Conservation (phyloP, 148 eudicot genomes). For the Nepenthes mirabilis region DNA sequence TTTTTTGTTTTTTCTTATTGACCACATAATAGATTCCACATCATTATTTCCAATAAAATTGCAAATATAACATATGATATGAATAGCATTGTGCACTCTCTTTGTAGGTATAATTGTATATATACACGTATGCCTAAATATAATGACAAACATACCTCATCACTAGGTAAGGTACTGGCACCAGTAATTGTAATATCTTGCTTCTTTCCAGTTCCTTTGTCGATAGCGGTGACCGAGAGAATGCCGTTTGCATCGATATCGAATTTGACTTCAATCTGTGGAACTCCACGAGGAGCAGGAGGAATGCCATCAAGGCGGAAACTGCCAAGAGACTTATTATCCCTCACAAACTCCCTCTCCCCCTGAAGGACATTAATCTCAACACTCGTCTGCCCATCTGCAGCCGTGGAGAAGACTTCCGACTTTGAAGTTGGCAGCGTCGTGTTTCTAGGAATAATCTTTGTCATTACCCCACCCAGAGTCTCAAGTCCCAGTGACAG, state of each 20-base stretch:
- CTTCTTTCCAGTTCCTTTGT: constrained; percentile 92
- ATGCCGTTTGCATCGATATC: constrained; percentile 92
- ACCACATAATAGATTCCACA: no score
- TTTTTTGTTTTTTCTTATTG: no score
- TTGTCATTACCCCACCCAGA: constrained; percentile 98
- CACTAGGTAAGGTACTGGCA: constrained; percentile 82
- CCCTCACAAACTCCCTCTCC: constrained; percentile 87
- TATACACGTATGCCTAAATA: not conserved
- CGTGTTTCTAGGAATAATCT: constrained; percentile 86
- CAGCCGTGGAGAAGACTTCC: constrained; percentile 95
- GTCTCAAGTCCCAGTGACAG: constrained; percentile 89
- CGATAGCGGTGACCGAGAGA: constrained; percentile 73
- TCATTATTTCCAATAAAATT: no score
- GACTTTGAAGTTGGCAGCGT: constrained; percentile 91
- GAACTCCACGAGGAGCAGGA: constrained; percentile 89
- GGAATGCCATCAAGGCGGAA: constrained; percentile 96
- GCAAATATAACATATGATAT: no score
- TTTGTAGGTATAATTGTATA: no score
- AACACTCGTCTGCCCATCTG: constrained; percentile 96
- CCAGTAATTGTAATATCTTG: constrained; percentile 96
- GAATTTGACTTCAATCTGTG: constrained; percentile 91
- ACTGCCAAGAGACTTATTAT: constrained; percentile 91
- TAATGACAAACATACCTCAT: constrained; percentile 38
- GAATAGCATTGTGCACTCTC: no score
- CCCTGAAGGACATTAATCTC: constrained; percentile 95